Evolutionary conservation across 2,329 filamentous ascomycete genomes (phyloP).

Genomic region (Scedosporium minutisporum): DNA sequence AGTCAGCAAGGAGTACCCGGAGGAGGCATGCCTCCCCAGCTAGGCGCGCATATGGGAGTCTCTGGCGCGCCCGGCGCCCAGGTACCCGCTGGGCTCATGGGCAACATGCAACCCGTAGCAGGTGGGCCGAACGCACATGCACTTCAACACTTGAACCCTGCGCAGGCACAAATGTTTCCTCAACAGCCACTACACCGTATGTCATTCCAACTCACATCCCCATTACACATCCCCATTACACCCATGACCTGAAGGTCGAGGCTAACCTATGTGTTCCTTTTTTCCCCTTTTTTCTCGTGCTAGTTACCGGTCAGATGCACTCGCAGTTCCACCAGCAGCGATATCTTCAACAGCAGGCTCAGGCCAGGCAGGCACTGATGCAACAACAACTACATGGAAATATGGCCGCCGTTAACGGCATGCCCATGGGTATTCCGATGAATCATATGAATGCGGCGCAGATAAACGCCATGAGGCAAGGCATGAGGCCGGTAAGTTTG

Average conservation of each 20-base stretch:
- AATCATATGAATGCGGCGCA: slow-evolving; percentile 37
- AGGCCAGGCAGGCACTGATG: slow-evolving; percentile 38
- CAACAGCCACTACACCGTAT: slow-evolving; percentile 29
- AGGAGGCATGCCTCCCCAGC: slow-evolving; percentile 56
- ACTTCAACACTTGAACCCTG: slow-evolving; percentile 61
- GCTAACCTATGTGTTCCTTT: not conserved
- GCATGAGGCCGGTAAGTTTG: slow-evolving; percentile 29
- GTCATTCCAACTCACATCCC: not conserved
- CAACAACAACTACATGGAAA: slow-evolving; percentile 37
- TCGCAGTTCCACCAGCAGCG: slow-evolving; percentile 25
- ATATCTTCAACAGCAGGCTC: slow-evolving; percentile 13
- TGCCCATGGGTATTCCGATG: slow-evolving; percentile 44
- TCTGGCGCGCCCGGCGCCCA: slow-evolving; percentile 58
- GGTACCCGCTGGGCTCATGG: slow-evolving; percentile 69
- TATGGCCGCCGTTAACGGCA: slow-evolving; percentile 35
- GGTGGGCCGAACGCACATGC: slow-evolving; percentile 57
- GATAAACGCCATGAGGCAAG: slow-evolving; percentile 38
- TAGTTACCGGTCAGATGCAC: slow-evolving; percentile 20
- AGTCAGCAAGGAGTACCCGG: slow-evolving; percentile 51
- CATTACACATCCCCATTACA: not conserved
- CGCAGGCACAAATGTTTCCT: slow-evolving; percentile 47
- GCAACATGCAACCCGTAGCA: slow-evolving; percentile 61
- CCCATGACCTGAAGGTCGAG: not conserved
- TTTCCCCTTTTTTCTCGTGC: not conserved
- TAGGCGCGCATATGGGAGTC: slow-evolving; percentile 58